Conservation (phyloP, 2,329 filamentous ascomycete genomes). For the Colletotrichum musae region DNA sequence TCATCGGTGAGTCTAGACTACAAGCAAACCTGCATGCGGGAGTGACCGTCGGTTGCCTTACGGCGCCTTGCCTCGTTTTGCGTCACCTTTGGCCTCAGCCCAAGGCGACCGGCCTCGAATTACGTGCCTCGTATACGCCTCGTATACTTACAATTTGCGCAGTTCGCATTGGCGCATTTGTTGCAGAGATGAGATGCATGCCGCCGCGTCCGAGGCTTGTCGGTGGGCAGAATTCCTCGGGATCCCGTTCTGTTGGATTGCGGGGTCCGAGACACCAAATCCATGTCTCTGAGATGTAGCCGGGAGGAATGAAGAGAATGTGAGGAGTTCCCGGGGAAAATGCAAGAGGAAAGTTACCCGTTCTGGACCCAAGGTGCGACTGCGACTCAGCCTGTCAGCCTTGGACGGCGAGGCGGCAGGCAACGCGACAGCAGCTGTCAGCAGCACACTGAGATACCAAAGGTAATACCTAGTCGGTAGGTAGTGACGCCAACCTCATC, state of each 20-base stretch:
- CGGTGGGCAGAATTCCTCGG: background rate
- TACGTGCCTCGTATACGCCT: too few species aligned
- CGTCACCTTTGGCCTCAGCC: background rate
- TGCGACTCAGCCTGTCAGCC: too few species aligned
- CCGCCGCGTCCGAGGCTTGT: constrained; percentile 2
- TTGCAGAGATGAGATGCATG: constrained; percentile 1
- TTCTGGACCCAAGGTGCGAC: too few species aligned
- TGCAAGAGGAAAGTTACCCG: too few species aligned
- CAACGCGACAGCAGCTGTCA: background rate
- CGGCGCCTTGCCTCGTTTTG: constrained; percentile 10
- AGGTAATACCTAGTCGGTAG: too few species aligned
- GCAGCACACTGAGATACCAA: too few species aligned
- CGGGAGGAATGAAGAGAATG: too few species aligned
- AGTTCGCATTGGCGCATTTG: constrained; percentile 5
- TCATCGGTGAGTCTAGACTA: background rate
- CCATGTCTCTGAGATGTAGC: too few species aligned
- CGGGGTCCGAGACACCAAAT: constrained; percentile 15
- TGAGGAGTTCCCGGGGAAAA: too few species aligned
- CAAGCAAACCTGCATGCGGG: background rate
- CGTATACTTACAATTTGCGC: background rate
- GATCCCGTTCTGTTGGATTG: constrained; percentile 4
- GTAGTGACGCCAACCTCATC: too few species aligned
- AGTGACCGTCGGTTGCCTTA: constrained; percentile 7
- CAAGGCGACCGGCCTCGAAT: too few species aligned
- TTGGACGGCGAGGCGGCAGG: background rate